Evolutionary conservation across 371 early-diverging fungal species (phyloP), one percentile per base, ranked within the genome.

Genomic region (Mucor piriformis): DNA sequence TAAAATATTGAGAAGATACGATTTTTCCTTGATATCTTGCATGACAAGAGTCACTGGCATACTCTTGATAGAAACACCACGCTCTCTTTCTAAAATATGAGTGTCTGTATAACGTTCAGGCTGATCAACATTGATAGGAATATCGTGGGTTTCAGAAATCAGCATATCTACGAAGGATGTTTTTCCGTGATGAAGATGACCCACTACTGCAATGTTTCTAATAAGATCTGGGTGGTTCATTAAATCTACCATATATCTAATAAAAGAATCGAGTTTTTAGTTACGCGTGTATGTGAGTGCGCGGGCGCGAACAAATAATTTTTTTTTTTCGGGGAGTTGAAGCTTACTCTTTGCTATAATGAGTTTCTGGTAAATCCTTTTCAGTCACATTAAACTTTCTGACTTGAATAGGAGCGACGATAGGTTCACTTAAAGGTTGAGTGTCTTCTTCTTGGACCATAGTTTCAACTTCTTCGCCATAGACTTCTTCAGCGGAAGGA

Each of bases 371-470:
- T 54, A 95, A 69, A 61, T 91, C 88, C 47, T 88, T 88, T 60
- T 95, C 95, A 60, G 79, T 79, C n/a, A 95, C 77, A 53, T 90
- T 86, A 61, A 92, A 95, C 64, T 92, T 91, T 69, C 90, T 88
- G 32, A 83, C 77, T 74, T 92, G 92, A 58, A 92, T 76, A 4
- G 99, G 98, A 27, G 94, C 93, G 57, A 98, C 85, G 57, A 98
- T 96, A 32, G 99, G 99, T 69, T 92, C 93, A 0, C 93, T 83
- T 47, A 98, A 79, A n/a, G 95, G 93, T 70, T 97, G 97, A 3
- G 97, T 92, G 73, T 98, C 99, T 72, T 98, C 98, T 61, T 97
- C 98, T 67, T 98, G 95, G 3, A 98, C 98, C 48, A 98, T 67
- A 0, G 92, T 86, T 71, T 98, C 99, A 13, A 98, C 99, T 16